phyloP scores from a whole-genome alignment of 768 basidiomycete species.

The Kwoniella europaea region DNA sequence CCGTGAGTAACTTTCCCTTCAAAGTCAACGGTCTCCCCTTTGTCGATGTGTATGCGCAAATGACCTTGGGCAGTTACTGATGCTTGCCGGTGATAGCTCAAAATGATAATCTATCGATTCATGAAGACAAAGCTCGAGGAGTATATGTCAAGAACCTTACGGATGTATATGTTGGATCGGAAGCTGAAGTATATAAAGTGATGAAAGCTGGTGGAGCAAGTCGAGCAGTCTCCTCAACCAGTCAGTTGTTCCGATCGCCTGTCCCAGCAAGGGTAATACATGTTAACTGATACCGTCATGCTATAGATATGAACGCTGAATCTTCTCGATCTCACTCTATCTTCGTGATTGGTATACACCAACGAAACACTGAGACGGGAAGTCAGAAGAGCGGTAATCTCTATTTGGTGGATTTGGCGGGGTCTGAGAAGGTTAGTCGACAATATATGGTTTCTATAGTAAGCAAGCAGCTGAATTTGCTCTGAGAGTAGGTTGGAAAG shows the following conservation, averaged over 20 bases:
- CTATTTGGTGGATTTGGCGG: slow-evolving; percentile 96
- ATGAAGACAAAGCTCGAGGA: slow-evolving; percentile 96
- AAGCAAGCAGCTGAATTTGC: slow-evolving; percentile 9
- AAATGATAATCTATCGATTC: slow-evolving; percentile 97
- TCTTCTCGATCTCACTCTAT: slow-evolving; percentile 99
- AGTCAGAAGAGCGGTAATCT: slow-evolving; percentile 95
- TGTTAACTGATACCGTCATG: background rate
- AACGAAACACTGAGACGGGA: slow-evolving; percentile 93
- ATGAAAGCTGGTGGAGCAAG: slow-evolving; percentile 95
- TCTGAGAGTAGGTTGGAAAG: slow-evolving; percentile 71
- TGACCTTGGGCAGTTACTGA: too few species aligned
- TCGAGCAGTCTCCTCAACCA: slow-evolving; percentile 89
- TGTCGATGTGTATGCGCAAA: too few species aligned
- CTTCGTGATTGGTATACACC: slow-evolving; percentile 95
- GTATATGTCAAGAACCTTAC: slow-evolving; percentile 98
- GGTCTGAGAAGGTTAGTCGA: slow-evolving; percentile 80
- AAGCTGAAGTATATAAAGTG: slow-evolving; percentile 95
- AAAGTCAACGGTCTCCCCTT: background rate
- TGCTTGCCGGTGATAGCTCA: slow-evolving; percentile 66
- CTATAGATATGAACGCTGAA: slow-evolving; percentile 96
- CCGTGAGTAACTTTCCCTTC: slow-evolving; percentile 66
- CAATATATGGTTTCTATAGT: background rate
- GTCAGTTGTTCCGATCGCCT: slow-evolving; percentile 62
- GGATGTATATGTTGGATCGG: slow-evolving; percentile 96
- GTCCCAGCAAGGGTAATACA: background rate